Conservation (phyloP, 176 grass and related monocot genomes). For the Lolium multiflorum region DNA sequence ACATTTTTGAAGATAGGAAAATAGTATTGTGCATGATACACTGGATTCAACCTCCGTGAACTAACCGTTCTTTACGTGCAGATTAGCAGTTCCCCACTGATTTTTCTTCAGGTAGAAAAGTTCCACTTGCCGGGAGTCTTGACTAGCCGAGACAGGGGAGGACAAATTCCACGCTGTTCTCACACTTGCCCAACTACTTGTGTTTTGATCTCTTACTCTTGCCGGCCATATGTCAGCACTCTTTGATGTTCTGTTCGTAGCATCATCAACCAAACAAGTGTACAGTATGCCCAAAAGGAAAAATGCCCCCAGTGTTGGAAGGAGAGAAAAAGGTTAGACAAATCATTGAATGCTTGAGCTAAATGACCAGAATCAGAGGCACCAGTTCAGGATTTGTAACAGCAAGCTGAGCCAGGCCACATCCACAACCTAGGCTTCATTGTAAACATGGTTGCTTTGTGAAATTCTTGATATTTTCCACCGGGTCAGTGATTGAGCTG, state of each 20-base stretch:
- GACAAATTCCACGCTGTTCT: slow-evolving; percentile 12
- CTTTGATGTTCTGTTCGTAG: neutral
- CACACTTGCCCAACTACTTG: neutral
- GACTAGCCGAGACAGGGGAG: neutral
- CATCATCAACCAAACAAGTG: neutral
- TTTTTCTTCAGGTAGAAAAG: neutral
- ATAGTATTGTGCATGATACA: neutral
- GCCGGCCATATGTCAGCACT: neutral
- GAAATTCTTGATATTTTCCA: neutral
- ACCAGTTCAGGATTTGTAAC: neutral
- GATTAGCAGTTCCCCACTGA: neutral
- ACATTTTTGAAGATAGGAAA: neutral
- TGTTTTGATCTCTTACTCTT: neutral
- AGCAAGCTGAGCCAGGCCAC: neutral
- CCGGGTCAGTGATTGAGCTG: neutral
- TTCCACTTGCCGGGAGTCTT: neutral
- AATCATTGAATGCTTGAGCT: neutral
- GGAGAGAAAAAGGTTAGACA: neutral
- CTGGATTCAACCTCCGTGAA: neutral
- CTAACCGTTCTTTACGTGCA: neutral
- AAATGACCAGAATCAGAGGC: neutral
- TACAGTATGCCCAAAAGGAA: neutral
- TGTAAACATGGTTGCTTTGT: neutral
- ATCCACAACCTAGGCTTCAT: neutral
- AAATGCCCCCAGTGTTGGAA: neutral